Conservation (phyloP, 2,329 filamentous ascomycete species). For the Ophiostoma sp. region DNA sequence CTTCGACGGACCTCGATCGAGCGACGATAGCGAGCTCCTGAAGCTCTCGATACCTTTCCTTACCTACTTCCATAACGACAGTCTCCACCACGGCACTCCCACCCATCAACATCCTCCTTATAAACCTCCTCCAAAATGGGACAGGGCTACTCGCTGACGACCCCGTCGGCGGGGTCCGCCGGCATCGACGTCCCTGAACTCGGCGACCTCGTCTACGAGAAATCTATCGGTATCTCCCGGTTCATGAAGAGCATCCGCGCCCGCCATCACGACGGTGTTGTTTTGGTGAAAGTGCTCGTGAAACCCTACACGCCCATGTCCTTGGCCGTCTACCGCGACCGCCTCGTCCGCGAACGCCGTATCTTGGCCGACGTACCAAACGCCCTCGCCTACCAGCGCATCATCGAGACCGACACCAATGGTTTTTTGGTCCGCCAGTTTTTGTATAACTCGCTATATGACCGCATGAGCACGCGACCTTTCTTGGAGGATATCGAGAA, state of each 20-base stretch:
- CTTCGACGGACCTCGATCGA: slow-evolving; percentile 1
- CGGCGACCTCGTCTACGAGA: slow-evolving; percentile 86
- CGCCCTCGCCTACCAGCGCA: slow-evolving; percentile 83
- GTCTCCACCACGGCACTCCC: neutral
- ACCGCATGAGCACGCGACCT: slow-evolving; percentile 91
- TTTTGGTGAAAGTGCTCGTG: slow-evolving; percentile 91
- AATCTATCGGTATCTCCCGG: slow-evolving; percentile 82
- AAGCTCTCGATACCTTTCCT: neutral
- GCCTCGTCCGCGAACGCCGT: slow-evolving; percentile 76
- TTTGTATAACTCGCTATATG: slow-evolving; percentile 94
- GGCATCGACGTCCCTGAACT: slow-evolving; percentile 94
- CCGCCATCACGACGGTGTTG: slow-evolving; percentile 83
- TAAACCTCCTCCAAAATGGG: slow-evolving; percentile 64
- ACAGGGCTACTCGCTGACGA: slow-evolving; percentile 92
- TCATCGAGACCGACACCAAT: slow-evolving; percentile 87
- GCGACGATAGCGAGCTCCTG: slow-evolving; percentile 14
- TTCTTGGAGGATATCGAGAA: slow-evolving; percentile 98
- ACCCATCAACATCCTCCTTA: neutral
- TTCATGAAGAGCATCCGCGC: slow-evolving; percentile 98
- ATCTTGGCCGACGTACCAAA: slow-evolving; percentile 83
- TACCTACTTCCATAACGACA: neutral
- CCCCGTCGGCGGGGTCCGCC: slow-evolving; percentile 85
- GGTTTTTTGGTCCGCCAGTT: slow-evolving; percentile 94
- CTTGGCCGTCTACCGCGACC: slow-evolving; percentile 74
- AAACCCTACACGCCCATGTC: slow-evolving; percentile 86